Evolutionary conservation across 2,329 filamentous ascomycete genomes (phyloP), one percentile per base, ranked within the genome.

Genomic region (Graphilbum fragrans): DNA sequence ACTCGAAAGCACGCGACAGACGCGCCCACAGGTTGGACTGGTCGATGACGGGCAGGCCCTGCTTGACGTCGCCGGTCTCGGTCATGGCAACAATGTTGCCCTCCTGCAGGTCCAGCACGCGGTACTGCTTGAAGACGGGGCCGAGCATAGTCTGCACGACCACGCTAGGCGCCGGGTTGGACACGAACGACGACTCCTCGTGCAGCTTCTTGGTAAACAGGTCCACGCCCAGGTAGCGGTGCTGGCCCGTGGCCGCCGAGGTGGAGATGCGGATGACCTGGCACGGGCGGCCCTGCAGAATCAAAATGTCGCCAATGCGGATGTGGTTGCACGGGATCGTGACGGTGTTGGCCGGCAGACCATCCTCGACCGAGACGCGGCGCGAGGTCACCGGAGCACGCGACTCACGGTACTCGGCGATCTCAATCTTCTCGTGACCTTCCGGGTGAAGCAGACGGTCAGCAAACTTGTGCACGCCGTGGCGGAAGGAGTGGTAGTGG

Each of bases 51-150:
- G 85, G 77, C 45, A 98, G 75, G 56, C 77, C 79, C 70, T 94
- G 88, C 84, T 96, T 96, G 74, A 98, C 87, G 62, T 98, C 90
- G 56, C 92, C 88, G 51, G 82, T 86, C 82, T 98, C 92, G 61
- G 92, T 98, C 88, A 98, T 96, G 73, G 88, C 88, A 52, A 93
- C 86, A 59, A 98, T 67, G 61, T 47, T 9, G 55, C 76, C 88
- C 52, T 94, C 85, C 65, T 87, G 81, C 65, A 98, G 82, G 73
- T 98, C 92, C 49, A 98, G 82, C 62, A 98, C 90, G 60, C 92
- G 88, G 82, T 98, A 98, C 77, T 96, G 92, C 86, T 96, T 96
- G 86, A 96, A 95, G 72, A 96, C 80, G 50, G 92, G 92, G 56
- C 90, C 92, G 53, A 94, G 84, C 87, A 98, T 96, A 72, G 90